Base-by-base conservation (phyloP, 306 rosid species). In the Bauhinia variegata region DNA sequence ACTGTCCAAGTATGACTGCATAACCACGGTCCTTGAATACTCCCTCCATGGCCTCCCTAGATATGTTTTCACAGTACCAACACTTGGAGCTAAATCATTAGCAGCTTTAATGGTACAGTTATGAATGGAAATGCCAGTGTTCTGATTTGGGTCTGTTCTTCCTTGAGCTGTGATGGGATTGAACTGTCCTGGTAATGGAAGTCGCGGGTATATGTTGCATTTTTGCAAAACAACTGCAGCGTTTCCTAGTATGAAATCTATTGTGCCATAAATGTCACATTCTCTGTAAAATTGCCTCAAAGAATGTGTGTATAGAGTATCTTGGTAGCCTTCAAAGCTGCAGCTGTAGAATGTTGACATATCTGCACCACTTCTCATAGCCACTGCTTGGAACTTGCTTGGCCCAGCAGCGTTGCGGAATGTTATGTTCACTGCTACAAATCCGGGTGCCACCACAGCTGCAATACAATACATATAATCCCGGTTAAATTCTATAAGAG, bases 301-400 rank as follows among this genome's bases (percentile, higher is more conserved):
- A 31, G 89, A 74, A 64, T 83, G 87, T 4, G 89, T 50, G 70
- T 81, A 84, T 0, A 86, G 65, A 0, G 92, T 83, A 80, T 79
- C 92, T 60, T 86, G 92, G 80, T 83, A 86, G 0, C 64, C 92
- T 54, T 86, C 92, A 43, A 86, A 81, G 72, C 87, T 86, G 78
- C 92, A 86, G 37, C 81, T 71, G 36, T 81, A 86, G 68, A 86
- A 86, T 0, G 85, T 71, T 1, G 92, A 83, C 11, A 78, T 42
- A 46, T 86, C 88, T 11, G 88, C 91, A 0, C 86, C 73, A 59
- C 32, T 82, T 32, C 95, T 79, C 41, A 78, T 37, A 18, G 88
- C 91, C 2, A 87, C 86, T 0, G 95, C 95, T 56, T 83, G 91
- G 72, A 78, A 84, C 60, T 85, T 83, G 53, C 67, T 59, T 11